phyloP scores from a whole-genome alignment of 2,329 filamentous ascomycete genomes.

The Colletotrichum eleusines region DNA sequence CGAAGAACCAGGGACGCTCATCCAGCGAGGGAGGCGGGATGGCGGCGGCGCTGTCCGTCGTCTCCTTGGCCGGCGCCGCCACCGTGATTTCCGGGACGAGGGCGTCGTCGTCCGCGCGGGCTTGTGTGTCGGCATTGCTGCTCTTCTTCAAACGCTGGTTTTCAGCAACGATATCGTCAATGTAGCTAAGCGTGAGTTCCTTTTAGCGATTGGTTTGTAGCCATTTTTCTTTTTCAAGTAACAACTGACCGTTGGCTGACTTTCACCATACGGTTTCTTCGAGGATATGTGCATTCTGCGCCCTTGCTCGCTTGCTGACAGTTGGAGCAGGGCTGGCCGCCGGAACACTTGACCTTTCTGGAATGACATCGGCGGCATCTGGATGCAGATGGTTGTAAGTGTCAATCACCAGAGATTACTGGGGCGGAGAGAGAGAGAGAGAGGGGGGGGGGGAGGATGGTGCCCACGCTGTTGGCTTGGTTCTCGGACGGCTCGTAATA shows the following conservation, averaged over 20 bases:
- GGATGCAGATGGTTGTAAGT: constrained; percentile 22
- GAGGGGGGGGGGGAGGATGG: neutral
- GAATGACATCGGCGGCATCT: constrained; percentile 51
- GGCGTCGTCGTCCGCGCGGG: constrained; percentile 15
- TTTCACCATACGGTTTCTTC: constrained; percentile 50
- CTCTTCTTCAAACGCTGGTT: constrained; percentile 48
- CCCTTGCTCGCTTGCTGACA: constrained; percentile 49
- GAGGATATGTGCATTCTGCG: constrained; percentile 50
- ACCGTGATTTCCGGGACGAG: constrained; percentile 19
- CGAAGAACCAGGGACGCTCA: constrained; percentile 51
- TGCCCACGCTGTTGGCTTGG: constrained; percentile 42
- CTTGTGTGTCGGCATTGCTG: neutral
- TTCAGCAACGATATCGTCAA: constrained; percentile 52
- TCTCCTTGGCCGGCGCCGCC: constrained; percentile 11
- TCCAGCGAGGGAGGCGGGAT: constrained; percentile 43
- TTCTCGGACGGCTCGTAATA: constrained; percentile 18
- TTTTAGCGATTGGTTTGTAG: neutral
- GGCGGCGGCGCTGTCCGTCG: constrained; percentile 24
- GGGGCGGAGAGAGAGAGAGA: neutral
- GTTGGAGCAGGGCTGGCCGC: constrained; percentile 50
- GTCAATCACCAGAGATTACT: constrained; percentile 41
- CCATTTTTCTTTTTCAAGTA: constrained; percentile 43
- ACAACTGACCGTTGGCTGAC: constrained; percentile 49
- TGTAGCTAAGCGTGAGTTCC: constrained; percentile 44
- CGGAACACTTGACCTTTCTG: constrained; percentile 52